phyloP scores from a whole-genome alignment of 2,329 filamentous ascomycete species.

The Paecilomyces sp. region DNA sequence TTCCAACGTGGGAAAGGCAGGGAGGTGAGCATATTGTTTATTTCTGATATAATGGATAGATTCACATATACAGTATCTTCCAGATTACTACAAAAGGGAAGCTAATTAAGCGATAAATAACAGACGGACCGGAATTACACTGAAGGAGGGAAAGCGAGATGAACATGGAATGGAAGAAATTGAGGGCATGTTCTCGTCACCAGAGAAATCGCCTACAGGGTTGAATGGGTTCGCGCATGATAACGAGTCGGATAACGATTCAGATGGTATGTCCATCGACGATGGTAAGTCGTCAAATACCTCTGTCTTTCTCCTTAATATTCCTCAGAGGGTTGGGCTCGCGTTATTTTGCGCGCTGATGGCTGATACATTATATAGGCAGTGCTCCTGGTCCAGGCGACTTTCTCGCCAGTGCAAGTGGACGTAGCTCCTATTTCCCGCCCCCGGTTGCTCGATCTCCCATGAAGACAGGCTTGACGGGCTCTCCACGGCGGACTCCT shows the following conservation, averaged over 20 bases:
- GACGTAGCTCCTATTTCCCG: slow-evolving; percentile 28
- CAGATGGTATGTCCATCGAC: slow-evolving; percentile 57
- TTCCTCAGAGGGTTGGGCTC: not conserved
- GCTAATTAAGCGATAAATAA: not conserved
- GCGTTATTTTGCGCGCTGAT: not conserved
- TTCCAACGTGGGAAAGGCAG: slow-evolving; percentile 40
- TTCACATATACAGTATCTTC: slow-evolving; percentile 16
- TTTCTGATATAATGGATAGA: slow-evolving; percentile 12
- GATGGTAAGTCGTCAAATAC: slow-evolving; percentile 45
- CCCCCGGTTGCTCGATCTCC: slow-evolving; percentile 39
- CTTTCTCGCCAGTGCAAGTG: slow-evolving; percentile 28
- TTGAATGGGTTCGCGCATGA: slow-evolving; percentile 23
- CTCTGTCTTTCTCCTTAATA: not conserved
- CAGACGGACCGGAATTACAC: slow-evolving; percentile 82
- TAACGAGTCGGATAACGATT: slow-evolving; percentile 43
- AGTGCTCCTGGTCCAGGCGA: slow-evolving; percentile 36
- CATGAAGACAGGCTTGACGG: slow-evolving; percentile 36
- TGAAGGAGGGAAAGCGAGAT: slow-evolving; percentile 77
- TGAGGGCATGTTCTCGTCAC: slow-evolving; percentile 83
- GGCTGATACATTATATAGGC: slow-evolving; percentile 16
- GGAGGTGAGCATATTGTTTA: slow-evolving; percentile 29
- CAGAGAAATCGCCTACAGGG: slow-evolving; percentile 52
- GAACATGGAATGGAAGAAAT: slow-evolving; percentile 88
- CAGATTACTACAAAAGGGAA: slow-evolving; percentile 2
- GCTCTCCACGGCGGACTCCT: slow-evolving; percentile 36